phyloP scores from a whole-genome alignment of 1,284 basidiomycete species.

The Tremellales sp. region DNA sequence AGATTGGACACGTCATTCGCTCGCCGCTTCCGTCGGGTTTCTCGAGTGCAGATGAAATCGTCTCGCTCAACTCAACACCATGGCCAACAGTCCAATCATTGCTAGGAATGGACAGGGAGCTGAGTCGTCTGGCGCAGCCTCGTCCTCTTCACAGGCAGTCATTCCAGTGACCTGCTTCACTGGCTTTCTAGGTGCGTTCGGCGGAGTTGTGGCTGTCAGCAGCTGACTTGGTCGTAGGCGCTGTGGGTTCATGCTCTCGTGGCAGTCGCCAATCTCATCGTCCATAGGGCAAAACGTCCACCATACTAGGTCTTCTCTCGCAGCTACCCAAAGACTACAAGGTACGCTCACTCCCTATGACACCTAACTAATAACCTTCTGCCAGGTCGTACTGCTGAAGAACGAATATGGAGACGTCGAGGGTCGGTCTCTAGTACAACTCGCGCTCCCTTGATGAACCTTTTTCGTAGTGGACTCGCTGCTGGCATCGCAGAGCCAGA shows the following conservation, averaged over 20 bases:
- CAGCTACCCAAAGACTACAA: constrained; percentile 72
- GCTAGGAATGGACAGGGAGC: too few species aligned
- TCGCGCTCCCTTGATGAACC: background rate
- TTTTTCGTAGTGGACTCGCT: constrained; percentile 69
- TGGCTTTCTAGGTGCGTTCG: constrained; percentile 56
- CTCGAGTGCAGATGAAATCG: too few species aligned
- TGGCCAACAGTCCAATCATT: too few species aligned
- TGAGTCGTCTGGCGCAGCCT: too few species aligned
- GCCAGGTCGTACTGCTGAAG: constrained; percentile 75
- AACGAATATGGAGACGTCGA: constrained; percentile 48
- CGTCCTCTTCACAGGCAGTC: too few species aligned
- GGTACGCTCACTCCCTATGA: constrained; percentile 1
- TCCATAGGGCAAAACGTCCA: constrained; percentile 51
- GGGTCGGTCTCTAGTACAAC: constrained; percentile 22
- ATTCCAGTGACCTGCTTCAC: constrained; percentile 84
- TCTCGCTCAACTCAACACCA: too few species aligned
- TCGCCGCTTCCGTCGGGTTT: too few species aligned
- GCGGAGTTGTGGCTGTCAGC: background rate
- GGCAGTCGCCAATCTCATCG: background rate
- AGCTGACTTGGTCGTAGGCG: constrained; percentile 16
- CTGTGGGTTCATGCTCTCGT: constrained; percentile 22
- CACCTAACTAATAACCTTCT: background rate
- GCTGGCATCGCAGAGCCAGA: constrained; percentile 72
- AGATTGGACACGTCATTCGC: too few species aligned
- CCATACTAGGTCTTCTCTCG: constrained; percentile 76